Evolutionary conservation across 2,329 filamentous ascomycete species (phyloP).

Genomic region (Rasamsonia emersonii): DNA sequence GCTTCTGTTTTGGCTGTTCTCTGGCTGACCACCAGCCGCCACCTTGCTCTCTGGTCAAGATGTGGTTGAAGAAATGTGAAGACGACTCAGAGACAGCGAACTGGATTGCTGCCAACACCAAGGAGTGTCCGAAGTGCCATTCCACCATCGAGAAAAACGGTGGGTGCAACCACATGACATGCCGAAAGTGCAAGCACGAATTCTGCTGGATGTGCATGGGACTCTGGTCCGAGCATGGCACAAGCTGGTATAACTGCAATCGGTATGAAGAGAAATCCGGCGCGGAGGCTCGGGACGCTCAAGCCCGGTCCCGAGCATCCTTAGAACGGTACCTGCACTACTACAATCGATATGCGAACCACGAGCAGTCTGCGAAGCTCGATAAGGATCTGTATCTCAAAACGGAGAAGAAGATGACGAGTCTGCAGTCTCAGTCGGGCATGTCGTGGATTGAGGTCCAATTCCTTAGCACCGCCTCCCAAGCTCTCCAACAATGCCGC

Average conservation of each 20-base stretch:
- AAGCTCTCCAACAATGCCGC: slow-evolving; percentile 90
- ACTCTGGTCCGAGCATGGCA: slow-evolving; percentile 95
- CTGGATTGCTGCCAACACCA: slow-evolving; percentile 98
- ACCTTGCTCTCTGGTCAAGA: slow-evolving; percentile 83
- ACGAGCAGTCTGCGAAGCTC: slow-evolving; percentile 92
- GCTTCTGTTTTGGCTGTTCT: slow-evolving; percentile 93
- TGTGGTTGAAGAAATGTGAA: slow-evolving; percentile 96
- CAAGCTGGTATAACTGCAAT: slow-evolving; percentile 99
- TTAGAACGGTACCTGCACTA: slow-evolving; percentile 97
- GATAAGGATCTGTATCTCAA: slow-evolving; percentile 94
- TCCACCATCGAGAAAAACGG: slow-evolving; percentile 99
- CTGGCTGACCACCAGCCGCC: slow-evolving; percentile 86
- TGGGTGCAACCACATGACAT: slow-evolving; percentile 97
- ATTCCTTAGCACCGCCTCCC: slow-evolving; percentile 86
- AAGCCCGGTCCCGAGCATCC: slow-evolving; percentile 81
- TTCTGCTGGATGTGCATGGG: slow-evolving; percentile 99
- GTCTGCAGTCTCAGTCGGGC: slow-evolving; percentile 83
- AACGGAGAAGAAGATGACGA: slow-evolving; percentile 98
- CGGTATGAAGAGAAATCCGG: slow-evolving; percentile 95
- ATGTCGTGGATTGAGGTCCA: slow-evolving; percentile 99
- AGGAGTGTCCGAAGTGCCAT: slow-evolving; percentile 91
- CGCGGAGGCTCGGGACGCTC: slow-evolving; percentile 78
- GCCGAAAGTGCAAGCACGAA: slow-evolving; percentile 88
- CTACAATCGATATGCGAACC: slow-evolving; percentile 98
- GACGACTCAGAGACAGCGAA: slow-evolving; percentile 98